These are phyloP conservation scores for Aquilaria malaccensis DNA, from an alignment of 345 rosid species.

Conservation along the genomic window DNA sequence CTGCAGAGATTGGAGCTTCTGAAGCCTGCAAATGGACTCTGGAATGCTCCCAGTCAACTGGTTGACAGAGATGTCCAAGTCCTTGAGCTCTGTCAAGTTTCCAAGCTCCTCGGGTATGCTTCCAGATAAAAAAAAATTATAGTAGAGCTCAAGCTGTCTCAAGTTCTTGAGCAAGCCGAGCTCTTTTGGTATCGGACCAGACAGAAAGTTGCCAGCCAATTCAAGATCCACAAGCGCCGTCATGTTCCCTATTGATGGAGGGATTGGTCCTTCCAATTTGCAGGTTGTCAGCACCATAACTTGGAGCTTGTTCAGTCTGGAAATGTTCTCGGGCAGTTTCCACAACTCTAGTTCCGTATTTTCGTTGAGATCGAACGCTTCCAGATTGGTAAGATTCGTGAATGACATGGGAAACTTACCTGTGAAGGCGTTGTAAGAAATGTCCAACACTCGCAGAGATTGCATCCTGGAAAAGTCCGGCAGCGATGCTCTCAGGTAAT, in stretches of 20 bases:
- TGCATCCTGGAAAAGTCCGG: slow-evolving; percentile 61
- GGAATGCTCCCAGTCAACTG: slow-evolving; percentile 69
- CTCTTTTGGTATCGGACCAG: slow-evolving; percentile 62
- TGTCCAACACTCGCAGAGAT: slow-evolving; percentile 51
- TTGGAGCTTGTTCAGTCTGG: slow-evolving; percentile 49
- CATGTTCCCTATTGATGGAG: slow-evolving; percentile 70
- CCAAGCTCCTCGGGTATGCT: slow-evolving; percentile 79
- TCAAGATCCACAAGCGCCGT: slow-evolving; percentile 85
- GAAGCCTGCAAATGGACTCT: slow-evolving; percentile 67
- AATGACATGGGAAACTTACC: slow-evolving; percentile 65
- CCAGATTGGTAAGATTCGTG: slow-evolving; percentile 54
- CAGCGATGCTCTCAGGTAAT: slow-evolving; percentile 35
- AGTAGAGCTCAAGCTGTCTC: slow-evolving; percentile 73
- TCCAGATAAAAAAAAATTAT: slow-evolving; percentile 64
- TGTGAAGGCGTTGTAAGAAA: slow-evolving; percentile 58
- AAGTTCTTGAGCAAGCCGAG: slow-evolving; percentile 71
- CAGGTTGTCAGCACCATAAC: slow-evolving; percentile 64
- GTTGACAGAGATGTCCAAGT: slow-evolving; percentile 87
- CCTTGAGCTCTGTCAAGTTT: slow-evolving; percentile 68
- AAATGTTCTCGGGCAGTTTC: slow-evolving; percentile 45
- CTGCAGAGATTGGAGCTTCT: slow-evolving; percentile 65
- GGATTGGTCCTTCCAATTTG: slow-evolving; percentile 53
- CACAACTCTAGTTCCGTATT: slow-evolving; percentile 40
- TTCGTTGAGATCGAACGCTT: slow-evolving; percentile 43
- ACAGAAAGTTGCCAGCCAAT: slow-evolving; percentile 66